These are phyloP conservation scores for Globisporangium carolinianum DNA, from an alignment of 352 stramenopile genomes.

Conservation along the genomic window DNA sequence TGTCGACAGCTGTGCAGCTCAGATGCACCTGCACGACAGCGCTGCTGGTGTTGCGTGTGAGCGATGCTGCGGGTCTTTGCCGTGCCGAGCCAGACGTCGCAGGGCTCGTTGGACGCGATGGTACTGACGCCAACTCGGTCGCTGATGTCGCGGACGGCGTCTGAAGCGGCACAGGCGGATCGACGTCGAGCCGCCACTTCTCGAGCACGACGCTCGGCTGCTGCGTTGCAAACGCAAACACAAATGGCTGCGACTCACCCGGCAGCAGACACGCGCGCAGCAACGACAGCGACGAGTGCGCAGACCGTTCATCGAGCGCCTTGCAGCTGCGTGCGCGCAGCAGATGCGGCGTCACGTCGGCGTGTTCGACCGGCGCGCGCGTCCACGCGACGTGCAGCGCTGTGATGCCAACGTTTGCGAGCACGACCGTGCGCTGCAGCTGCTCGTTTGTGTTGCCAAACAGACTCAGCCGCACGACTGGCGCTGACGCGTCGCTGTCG, in stretches of 20 bases:
- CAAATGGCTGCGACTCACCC: constrained; percentile 37
- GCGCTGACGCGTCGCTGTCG: background rate
- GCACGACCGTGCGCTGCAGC: constrained; percentile 27
- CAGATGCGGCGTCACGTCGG: constrained; percentile 21
- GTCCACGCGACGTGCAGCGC: constrained; percentile 59
- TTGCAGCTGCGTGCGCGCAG: constrained; percentile 3
- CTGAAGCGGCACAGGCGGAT: constrained; percentile 23
- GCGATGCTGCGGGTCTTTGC: background rate
- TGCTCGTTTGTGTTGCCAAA: constrained; percentile 29
- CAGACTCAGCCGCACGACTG: constrained; percentile 31
- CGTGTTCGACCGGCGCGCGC: constrained; percentile 21
- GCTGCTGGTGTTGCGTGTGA: no score
- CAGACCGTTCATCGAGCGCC: constrained; percentile 10
- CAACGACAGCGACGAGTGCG: constrained; percentile 39
- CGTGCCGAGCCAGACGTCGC: background rate
- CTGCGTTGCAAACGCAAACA: constrained; percentile 51
- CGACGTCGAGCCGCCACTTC: constrained; percentile 59
- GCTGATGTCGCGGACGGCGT: background rate
- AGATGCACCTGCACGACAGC: constrained; percentile 28
- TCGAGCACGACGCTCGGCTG: constrained; percentile 51
- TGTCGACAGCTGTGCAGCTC: constrained; percentile 55
- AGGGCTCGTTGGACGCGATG: background rate
- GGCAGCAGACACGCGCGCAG: constrained; percentile 44
- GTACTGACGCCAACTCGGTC: constrained; percentile 1
- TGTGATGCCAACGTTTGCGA: constrained; percentile 48